Percentiles rank a stretch among this genome's conserved stretches.
These are phyloP conservation scores for Phylloporus gajari DNA, from an alignment of 1,284 basidiomycete species.

Conservation along the genomic window DNA sequence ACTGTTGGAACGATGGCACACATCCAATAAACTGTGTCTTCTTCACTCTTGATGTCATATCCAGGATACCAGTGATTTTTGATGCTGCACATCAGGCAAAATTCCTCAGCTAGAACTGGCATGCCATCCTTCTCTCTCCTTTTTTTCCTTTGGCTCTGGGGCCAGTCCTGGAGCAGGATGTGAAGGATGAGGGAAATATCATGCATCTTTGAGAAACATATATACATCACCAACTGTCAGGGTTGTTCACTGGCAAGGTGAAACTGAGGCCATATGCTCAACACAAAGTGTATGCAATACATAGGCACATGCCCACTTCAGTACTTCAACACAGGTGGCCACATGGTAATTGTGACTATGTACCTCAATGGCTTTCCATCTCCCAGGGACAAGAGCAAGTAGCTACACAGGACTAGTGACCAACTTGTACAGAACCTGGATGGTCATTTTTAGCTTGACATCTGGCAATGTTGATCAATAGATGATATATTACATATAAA, in stretches of 20 bases:
- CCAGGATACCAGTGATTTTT: conserved; percentile 40
- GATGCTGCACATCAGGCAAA: conserved; percentile 43
- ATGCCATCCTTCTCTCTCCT: conserved; percentile 38
- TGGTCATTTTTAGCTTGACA: conserved; percentile 48
- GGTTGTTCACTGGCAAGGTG: conserved; percentile 38
- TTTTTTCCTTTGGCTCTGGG: conserved; percentile 40
- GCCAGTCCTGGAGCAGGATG: conserved; percentile 13
- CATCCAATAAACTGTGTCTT: conserved; percentile 29
- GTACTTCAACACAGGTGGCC: conserved; percentile 13
- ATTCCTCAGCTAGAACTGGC: conserved; percentile 32
- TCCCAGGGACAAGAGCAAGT: conserved; percentile 60
- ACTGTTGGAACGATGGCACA: conserved; percentile 36
- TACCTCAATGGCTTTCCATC: conserved; percentile 78
- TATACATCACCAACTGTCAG: conserved; percentile 67
- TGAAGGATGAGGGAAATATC: conserved; percentile 55
- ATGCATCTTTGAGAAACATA: conserved; percentile 65
- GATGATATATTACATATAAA: conserved; percentile 2
- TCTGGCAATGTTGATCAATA: conserved; percentile 44
- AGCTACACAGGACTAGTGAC: conserved; percentile 58
- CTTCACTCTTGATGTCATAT: conserved; percentile 36
- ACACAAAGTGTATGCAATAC: conserved; percentile 63
- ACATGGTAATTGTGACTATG: conserved; percentile 25
- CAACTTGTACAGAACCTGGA: conserved; percentile 64
- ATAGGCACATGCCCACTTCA: conserved; percentile 70
- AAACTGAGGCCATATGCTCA: conserved; percentile 29